These are phyloP conservation scores for Auxenochlorella pyrenoidosa DNA, from an alignment of 139 green algal species.

Conservation along the genomic window DNA sequence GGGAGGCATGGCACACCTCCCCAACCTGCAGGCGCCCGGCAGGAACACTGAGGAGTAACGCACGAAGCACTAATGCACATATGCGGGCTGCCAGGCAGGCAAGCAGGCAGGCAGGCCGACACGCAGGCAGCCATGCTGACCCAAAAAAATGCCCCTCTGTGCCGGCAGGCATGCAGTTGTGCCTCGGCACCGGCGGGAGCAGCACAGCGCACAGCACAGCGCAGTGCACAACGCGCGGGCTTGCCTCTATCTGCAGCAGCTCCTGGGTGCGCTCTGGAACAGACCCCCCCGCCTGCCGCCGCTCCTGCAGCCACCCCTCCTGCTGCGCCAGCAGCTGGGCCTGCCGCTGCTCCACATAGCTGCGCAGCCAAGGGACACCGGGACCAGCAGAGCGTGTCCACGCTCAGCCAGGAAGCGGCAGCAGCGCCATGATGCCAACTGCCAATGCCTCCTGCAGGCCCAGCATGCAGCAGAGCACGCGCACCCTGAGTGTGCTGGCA, in stretches of 20 bases:
- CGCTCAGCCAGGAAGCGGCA: too few relatives aligned
- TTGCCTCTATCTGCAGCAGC: slow-evolving; percentile 1
- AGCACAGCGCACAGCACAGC: too few relatives aligned
- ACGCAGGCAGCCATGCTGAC: background rate
- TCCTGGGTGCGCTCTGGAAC: background rate
- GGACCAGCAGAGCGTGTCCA: too few relatives aligned
- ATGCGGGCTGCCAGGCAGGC: background rate
- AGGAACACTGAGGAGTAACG: background rate
- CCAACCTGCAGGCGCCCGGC: background rate
- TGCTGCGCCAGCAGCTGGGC: slow-evolving; percentile 3
- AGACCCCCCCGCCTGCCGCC: background rate
- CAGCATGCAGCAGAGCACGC: too few relatives aligned
- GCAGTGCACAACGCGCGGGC: too few relatives aligned
- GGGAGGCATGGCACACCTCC: slow-evolving; percentile 10
- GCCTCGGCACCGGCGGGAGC: too few relatives aligned
- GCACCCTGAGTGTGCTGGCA: background rate
- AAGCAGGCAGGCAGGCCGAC: background rate
- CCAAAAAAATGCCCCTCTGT: background rate
- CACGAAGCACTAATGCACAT: background rate
- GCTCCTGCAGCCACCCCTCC: slow-evolving; percentile 15
- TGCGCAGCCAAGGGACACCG: background rate
- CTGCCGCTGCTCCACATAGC: slow-evolving; percentile 13
- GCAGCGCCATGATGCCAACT: too few relatives aligned
- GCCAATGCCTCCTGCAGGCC: too few relatives aligned
- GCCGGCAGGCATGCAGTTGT: too few relatives aligned